Evolutionary conservation across 192 early-diverging fungal species (phyloP).

Genomic region (Umbelopsis vinacea): DNA sequence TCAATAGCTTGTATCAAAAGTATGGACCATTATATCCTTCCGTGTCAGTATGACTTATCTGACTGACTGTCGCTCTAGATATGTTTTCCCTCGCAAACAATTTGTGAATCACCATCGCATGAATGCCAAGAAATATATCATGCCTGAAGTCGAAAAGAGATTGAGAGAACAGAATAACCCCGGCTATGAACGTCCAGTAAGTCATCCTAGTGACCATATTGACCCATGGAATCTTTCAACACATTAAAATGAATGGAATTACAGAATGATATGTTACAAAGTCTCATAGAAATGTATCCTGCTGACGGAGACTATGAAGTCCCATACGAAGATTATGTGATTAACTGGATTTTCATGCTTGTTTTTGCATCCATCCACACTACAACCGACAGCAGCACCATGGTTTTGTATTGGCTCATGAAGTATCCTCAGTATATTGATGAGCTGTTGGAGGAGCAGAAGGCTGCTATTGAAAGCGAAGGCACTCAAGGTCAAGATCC

Average conservation of each 20-base stretch:
- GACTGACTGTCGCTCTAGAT: not conserved
- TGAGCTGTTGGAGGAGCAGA: slow-evolving; percentile 41
- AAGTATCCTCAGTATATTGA: slow-evolving; percentile 31
- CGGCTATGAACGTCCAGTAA: slow-evolving; percentile 5
- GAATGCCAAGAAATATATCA: not conserved
- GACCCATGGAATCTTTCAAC: not conserved
- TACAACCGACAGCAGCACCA: slow-evolving; percentile 36
- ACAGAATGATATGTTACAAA: slow-evolving; percentile 43
- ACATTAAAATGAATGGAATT: not conserved
- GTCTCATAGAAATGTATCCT: slow-evolving; percentile 31
- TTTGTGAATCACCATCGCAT: not conserved
- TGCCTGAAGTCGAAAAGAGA: slow-evolving; percentile 2
- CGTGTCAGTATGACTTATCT: not conserved
- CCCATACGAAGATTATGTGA: slow-evolving; percentile 15
- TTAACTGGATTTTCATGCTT: slow-evolving; percentile 32
- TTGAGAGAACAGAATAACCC: not conserved
- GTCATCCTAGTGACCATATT: not conserved
- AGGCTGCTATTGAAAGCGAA: slow-evolving; percentile 33
- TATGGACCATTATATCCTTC: not conserved
- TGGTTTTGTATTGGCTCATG: slow-evolving; percentile 39
- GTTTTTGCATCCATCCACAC: slow-evolving; percentile 43
- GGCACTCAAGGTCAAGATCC: slow-evolving; percentile 35
- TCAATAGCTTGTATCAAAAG: slow-evolving; percentile 17
- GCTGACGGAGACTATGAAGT: slow-evolving; percentile 34
- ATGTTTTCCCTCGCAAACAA: slow-evolving; percentile 2